Base-by-base conservation (phyloP, 2,329 filamentous ascomycete genomes). In the Sporothrix globosa region DNA sequence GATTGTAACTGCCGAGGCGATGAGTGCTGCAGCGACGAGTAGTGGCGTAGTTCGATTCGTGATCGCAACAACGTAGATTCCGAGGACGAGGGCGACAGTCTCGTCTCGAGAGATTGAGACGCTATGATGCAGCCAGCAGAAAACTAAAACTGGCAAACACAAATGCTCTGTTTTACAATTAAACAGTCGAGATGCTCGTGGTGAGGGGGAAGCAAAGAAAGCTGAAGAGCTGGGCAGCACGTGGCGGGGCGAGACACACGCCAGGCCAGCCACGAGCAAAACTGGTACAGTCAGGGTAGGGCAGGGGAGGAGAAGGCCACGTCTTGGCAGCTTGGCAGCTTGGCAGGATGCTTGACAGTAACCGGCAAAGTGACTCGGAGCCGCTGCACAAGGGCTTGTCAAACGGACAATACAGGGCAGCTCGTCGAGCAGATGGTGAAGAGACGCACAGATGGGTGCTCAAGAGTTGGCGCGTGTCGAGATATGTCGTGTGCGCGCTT, bases 321-420 rank as follows among this genome's bases (percentile, higher is more conserved):
- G 39, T 72, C 70, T 73, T 69, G 68, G 70, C 70, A 53, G 60
- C 63, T 72, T 73, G 70, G 72, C 68, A 68, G 63, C 71, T 69
- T 71, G 72, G 71, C 71, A 65, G 44, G 5, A 39, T 19, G 56
- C 66, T 69, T 70, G 69, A 70, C 34, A 68, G 46, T 17, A 39
- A 24, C 53, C 17, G 52, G 53, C 30, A 58, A 30, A 66, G 24
- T 4, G 17, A 52, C 46, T 50, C 44, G 24, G 63, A 52, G 21
- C 27, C 19, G 63, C 27, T 39, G 46, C 34, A 34, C 39, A 46
- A 66, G 24, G 65, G 52, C 58, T 7, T 67, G 46, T 67, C 60
- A 48, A 39, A 44, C 27, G 19, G 9, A 27, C 30, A n/a, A 34
- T 44, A 54, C 24, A 54, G 17, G n/a, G 13, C 11, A 13, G 24